Conservation (phyloP, 2,329 filamentous ascomycete species). For the Clonostachys rhizophaga region DNA sequence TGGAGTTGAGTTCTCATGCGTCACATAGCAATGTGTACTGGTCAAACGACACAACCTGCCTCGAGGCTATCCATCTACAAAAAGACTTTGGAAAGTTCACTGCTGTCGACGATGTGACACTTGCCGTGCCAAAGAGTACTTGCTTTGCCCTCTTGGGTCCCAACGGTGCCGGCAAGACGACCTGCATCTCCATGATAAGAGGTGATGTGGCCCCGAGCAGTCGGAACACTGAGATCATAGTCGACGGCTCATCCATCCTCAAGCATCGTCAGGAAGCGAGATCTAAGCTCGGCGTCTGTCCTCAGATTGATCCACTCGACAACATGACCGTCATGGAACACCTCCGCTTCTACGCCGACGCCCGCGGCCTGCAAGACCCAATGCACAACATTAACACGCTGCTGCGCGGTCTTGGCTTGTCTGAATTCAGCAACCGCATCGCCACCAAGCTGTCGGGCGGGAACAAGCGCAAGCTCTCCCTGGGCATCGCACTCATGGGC, state of each 20-base stretch:
- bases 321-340: constrained; percentile 87
- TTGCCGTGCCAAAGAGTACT: constrained; percentile 68
- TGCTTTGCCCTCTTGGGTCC: constrained; percentile 81
- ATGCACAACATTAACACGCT: constrained; percentile 74
- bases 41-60: no score
- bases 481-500: constrained; percentile 88
- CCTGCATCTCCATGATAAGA: constrained; percentile 76
- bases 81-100: constrained; percentile 69
- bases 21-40: no score
- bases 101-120: constrained; percentile 76
- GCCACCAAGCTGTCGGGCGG: constrained; percentile 79
- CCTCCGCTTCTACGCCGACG: constrained; percentile 79
- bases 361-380: constrained; percentile 72
- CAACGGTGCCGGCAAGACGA: constrained; percentile 84
- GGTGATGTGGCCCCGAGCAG: constrained; percentile 67
- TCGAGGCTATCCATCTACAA: constrained; percentile 36
- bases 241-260: not conserved
- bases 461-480: constrained; percentile 90
- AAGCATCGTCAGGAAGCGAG: not conserved
- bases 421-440: constrained; percentile 66
- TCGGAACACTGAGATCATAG: not conserved
- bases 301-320: constrained; percentile 84
- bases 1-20: no score
- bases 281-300: constrained; percentile 24
- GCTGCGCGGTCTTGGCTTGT: constrained; percentile 72